A percentile compares a stretch with the other conserved stretches of the same genome.
Evolutionary conservation across 108 stramenopile genomes (phyloP).

Genomic region (Nitzschia sp.): DNA sequence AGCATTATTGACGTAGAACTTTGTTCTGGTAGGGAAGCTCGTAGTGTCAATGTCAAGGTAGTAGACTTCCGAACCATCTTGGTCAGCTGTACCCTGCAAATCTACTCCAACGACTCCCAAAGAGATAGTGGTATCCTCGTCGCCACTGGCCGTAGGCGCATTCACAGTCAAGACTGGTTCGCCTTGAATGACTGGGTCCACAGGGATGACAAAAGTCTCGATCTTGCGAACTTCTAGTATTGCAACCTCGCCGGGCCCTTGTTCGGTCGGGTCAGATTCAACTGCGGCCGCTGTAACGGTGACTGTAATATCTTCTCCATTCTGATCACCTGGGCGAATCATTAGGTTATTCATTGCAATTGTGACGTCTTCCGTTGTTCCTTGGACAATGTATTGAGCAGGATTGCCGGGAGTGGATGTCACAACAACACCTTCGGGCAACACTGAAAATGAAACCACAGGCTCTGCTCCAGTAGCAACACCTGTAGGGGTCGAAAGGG

Average conservation of each 20-base stretch:
- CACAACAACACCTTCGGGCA: background rate
- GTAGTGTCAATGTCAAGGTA: background rate
- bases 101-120: background rate
- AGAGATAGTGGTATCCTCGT: conserved; percentile 3
- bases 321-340: conserved; percentile 1
- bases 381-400: background rate
- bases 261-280: conserved; percentile 12
- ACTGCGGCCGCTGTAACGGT: background rate
- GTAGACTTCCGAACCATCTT: background rate
- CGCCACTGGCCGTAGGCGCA: background rate
- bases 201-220: background rate
- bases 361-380: background rate
- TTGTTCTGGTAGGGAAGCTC: background rate
- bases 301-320: conserved; percentile 15
- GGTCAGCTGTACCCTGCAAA: background rate
- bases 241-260: conserved; percentile 3
- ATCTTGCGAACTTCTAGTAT: background rate
- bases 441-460: background rate
- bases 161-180: background rate
- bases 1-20: background rate
- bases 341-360: background rate
- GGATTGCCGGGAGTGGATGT: background rate
- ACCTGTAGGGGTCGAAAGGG: background rate
- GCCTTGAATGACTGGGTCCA: conserved; percentile 2
- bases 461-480: background rate